Evolutionary conservation across 176 grass and related monocot species (phyloP).

Genomic region (Rhynchospora tenuis): DNA sequence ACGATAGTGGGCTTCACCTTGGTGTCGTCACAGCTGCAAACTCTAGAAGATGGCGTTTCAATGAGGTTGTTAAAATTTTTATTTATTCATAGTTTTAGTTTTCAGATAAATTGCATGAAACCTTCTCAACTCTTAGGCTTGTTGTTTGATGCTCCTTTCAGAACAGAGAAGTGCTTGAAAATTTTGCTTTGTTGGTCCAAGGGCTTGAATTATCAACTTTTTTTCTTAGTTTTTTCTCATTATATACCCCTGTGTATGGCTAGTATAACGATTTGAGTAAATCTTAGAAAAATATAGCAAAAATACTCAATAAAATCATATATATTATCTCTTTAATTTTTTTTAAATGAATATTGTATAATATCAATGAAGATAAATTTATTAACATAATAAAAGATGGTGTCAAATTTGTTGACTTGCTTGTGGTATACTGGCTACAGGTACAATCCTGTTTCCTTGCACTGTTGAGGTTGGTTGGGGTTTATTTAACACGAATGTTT

Average conservation of each 20-base stretch:
- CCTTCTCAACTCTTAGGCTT: not conserved
- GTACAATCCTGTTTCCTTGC: not conserved
- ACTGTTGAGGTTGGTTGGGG: not conserved
- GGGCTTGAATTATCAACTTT: not conserved
- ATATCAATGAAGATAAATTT: not conserved
- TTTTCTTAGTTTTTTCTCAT: not conserved
- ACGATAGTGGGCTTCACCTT: slow-evolving; percentile 50
- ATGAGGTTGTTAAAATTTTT: slow-evolving; percentile 22
- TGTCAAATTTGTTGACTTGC: not conserved
- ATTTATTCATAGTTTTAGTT: not conserved
- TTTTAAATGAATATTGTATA: too few relatives aligned
- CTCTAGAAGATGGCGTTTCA: slow-evolving; percentile 16
- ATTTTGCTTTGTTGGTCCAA: not conserved
- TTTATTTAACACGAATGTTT: not conserved
- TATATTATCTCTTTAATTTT: too few relatives aligned
- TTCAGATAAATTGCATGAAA: not conserved
- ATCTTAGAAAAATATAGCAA: too few relatives aligned
- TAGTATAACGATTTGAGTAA: not conserved
- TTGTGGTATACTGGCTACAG: not conserved
- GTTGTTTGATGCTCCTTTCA: not conserved
- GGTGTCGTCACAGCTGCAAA: slow-evolving; percentile 42
- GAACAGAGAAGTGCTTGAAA: not conserved
- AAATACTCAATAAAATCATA: too few relatives aligned
- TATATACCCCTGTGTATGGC: not conserved
- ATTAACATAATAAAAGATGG: not conserved